Base-by-base conservation (phyloP, 805 yeast species). In the Ogataea nonfermentans region DNA sequence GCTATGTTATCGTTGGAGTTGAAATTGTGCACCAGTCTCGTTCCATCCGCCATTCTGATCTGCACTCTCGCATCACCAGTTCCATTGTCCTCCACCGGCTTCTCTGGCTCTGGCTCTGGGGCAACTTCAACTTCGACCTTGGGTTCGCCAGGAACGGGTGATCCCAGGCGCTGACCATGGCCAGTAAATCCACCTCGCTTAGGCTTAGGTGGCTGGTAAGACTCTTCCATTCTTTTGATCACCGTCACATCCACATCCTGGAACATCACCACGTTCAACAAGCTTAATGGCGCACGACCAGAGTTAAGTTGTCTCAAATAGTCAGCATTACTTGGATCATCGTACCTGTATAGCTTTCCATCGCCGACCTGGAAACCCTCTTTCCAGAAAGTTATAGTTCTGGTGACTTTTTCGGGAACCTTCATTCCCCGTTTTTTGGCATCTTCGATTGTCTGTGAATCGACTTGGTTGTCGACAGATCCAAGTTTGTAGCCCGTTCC, bases 311-410 rank as follows among this genome's bases (percentile, higher is more conserved):
- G 93, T 48, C 79, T 74, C 53, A 93, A 69, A 48, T 86, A 84
- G 30, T 73, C 75, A 33, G 81, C 81, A 59, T 91, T 93, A n/a
- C 75, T 79, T 5, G 96, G 96, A 60, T 93, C 98, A 55, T 91
- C 96, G 60, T 89, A 93, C 43, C 93, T 71, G 60, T 76, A 82
- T 40, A 93, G 71, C 16, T 78, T 77, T 2, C 98, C 98, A 34
- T 90, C 96, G 23, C 93, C 98, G 17, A 93, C 89, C 47, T 88
- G 87, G 65, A 93, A 93, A 2, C 99, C 99, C 55, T 93, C 91
- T 51, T 80, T 83, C 99, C 99, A 93, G 61, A 93, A 91, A 0
- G 95, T 87, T 46, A 93, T 83, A 29, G 84, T 84, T 56, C 98
- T 75, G 12, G 74, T 72, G 4, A 83, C 96, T 43, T 78, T 80